phyloP scores from a whole-genome alignment of 2,329 filamentous ascomycete species.

The Neospermospora avenae region DNA sequence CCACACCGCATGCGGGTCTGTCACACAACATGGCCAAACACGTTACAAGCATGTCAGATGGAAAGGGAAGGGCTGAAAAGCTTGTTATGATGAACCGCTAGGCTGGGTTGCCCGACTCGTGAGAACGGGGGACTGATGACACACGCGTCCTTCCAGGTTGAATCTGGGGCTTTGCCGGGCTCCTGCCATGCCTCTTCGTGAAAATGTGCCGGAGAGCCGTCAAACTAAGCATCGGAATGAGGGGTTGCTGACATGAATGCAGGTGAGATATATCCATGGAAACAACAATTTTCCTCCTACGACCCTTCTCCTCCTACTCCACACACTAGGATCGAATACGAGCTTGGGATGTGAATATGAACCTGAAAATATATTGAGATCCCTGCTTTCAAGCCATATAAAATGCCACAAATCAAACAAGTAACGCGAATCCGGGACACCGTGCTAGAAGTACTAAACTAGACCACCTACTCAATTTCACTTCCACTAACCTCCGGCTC shows the following conservation, averaged over 20 bases:
- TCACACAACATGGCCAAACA: no score
- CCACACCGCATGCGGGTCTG: no score
- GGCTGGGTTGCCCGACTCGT: no score
- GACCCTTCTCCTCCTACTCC: no score
- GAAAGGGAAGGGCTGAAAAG: background rate
- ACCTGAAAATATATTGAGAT: background rate
- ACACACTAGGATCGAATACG: no score
- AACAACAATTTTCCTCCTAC: background rate
- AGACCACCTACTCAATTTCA: conserved; percentile 10
- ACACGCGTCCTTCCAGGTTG: background rate
- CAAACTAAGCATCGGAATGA: background rate
- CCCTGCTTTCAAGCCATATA: background rate
- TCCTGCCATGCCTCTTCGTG: background rate
- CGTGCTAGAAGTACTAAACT: background rate
- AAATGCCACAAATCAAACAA: background rate
- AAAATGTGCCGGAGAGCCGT: background rate
- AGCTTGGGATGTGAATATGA: no score
- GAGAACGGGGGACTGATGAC: background rate
- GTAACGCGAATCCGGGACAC: background rate
- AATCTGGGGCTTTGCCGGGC: background rate
- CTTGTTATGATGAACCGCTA: background rate
- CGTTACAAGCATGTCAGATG: background rate
- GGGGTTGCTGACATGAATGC: background rate
- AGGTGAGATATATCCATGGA: background rate
- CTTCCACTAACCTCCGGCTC: conserved; percentile 34